Percentiles rank a stretch among this genome's conserved stretches.
phyloP scores from a whole-genome alignment of 78 protist species.

The Dictyostelium brefeldianum region DNA sequence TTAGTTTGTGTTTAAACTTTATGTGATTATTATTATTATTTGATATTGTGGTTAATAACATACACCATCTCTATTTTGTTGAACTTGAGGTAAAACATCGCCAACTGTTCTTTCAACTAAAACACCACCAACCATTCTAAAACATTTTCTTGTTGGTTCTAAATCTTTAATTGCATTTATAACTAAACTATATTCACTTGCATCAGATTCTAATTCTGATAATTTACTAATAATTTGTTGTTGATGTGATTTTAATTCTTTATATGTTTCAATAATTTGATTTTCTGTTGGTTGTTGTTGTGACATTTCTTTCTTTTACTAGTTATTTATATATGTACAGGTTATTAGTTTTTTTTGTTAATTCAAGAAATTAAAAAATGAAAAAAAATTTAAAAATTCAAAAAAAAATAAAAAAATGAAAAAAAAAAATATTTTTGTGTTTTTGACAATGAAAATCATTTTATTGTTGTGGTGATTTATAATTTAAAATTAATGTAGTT shows the following conservation, averaged over 20 bases:
- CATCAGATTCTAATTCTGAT: slow-evolving; percentile 71
- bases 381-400: neutral
- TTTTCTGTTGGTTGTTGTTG: slow-evolving; percentile 37
- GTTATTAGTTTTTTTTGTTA: too few relatives aligned
- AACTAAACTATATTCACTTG: slow-evolving; percentile 69
- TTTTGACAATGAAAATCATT: neutral
- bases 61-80: slow-evolving; percentile 78
- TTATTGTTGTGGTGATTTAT: neutral
- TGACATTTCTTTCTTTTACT: neutral
- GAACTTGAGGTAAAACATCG: slow-evolving; percentile 72
- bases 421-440: neutral
- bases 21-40: neutral
- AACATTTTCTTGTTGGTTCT: slow-evolving; percentile 79
- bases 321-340: neutral
- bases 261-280: slow-evolving; percentile 51
- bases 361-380: neutral
- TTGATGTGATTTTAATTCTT: slow-evolving; percentile 65
- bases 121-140: slow-evolving; percentile 85
- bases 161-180: slow-evolving; percentile 58
- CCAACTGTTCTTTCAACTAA: slow-evolving; percentile 82
- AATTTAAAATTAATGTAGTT: neutral
- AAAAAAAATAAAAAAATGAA: neutral
- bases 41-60: too few relatives aligned
- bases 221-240: slow-evolving; percentile 39
- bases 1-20: neutral